Evolutionary conservation across 495 filamentous ascomycete genomes (phyloP).

Genomic region (Trichocladium antarcticum): DNA sequence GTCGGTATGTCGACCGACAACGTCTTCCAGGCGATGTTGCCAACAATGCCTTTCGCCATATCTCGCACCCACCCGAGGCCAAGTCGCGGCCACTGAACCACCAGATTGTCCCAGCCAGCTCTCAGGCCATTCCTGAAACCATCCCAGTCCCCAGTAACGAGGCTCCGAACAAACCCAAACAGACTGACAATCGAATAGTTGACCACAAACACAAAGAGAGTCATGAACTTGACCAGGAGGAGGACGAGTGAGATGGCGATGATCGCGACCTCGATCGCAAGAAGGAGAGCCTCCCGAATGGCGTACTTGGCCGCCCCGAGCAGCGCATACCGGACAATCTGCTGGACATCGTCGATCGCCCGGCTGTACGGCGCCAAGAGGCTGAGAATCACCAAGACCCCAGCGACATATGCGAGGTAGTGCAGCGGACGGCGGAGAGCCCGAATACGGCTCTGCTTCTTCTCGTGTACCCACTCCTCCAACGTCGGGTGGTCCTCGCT

Average conservation of each 20-base stretch:
- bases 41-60: too few relatives aligned
- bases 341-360: neutral
- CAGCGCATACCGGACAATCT: neutral
- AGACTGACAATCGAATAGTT: too few relatives aligned
- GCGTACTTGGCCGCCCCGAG: neutral
- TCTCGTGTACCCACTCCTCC: neutral
- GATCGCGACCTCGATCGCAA: neutral
- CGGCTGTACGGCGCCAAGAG: neutral
- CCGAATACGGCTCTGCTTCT: neutral
- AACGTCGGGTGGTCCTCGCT: slow-evolving; percentile 10
- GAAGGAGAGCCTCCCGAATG: neutral
- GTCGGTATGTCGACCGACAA: too few relatives aligned
- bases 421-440: neutral
- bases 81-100: too few relatives aligned
- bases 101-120: too few relatives aligned
- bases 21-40: too few relatives aligned
- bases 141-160: too few relatives aligned
- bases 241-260: neutral
- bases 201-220: too few relatives aligned
- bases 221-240: neutral
- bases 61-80: too few relatives aligned
- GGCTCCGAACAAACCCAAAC: too few relatives aligned
- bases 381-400: neutral
- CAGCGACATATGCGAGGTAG: neutral
- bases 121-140: too few relatives aligned